Conservation (phyloP, 345 rosid species). For the Citrus australasica region DNA sequence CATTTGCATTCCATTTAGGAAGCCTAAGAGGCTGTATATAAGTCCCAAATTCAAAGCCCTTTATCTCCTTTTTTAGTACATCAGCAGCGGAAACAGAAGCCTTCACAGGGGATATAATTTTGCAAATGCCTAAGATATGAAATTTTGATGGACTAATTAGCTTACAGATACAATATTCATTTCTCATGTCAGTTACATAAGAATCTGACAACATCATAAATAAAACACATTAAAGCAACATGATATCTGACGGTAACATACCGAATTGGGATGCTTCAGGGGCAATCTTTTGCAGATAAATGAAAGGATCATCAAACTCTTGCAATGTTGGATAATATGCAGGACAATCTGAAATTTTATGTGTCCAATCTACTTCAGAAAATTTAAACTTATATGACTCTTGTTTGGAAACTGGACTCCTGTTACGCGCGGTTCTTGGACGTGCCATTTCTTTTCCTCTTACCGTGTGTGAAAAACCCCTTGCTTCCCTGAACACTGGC, state of each 20-base stretch:
- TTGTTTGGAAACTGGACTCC: background rate
- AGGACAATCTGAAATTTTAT: constrained; percentile 52
- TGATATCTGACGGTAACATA: background rate
- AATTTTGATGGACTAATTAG: background rate
- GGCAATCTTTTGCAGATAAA: constrained; percentile 49
- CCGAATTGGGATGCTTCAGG: constrained; percentile 59
- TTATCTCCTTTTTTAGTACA: constrained; percentile 50
- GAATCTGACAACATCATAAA: background rate
- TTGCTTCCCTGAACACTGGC: background rate
- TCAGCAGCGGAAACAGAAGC: constrained; percentile 56
- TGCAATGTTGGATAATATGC: constrained; percentile 49
- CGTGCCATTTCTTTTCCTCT: background rate
- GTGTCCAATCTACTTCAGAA: constrained; percentile 47
- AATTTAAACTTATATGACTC: background rate
- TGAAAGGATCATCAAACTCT: constrained; percentile 59
- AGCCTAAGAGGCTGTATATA: constrained; percentile 60
- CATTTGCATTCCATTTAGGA: constrained; percentile 55
- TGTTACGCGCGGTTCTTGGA: background rate
- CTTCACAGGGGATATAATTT: constrained; percentile 53
- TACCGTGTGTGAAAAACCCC: too few species aligned
- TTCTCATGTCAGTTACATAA: too few species aligned
- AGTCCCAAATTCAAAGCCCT: constrained; percentile 49
- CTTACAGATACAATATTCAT: too few species aligned
- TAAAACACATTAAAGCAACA: background rate
- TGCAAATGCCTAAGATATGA: constrained; percentile 49